A percentile compares a stretch with the other conserved stretches of the same genome.
phyloP scores from a whole-genome alignment of 2,329 filamentous ascomycete genomes.

The Verruconis gallopava region DNA sequence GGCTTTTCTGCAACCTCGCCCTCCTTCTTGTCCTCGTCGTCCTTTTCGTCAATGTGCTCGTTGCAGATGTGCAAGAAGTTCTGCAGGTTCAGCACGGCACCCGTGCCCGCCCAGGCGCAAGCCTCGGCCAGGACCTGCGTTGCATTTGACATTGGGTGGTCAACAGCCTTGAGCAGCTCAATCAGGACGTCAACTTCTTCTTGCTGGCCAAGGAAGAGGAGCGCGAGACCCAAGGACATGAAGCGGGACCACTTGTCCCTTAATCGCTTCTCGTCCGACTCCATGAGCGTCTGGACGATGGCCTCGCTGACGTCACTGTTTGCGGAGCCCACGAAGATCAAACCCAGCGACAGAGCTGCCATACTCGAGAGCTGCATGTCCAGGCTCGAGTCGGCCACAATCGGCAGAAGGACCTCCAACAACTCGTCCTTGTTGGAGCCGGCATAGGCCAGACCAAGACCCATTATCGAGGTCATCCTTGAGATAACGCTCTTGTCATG shows the following conservation, averaged over 20 bases:
- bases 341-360: conserved; percentile 79
- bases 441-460: conserved; percentile 84
- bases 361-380: conserved; percentile 96
- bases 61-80: conserved; percentile 97
- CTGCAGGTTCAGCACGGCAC: conserved; percentile 92
- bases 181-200: conserved; percentile 98
- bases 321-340: conserved; percentile 87
- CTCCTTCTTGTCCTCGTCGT: conserved; percentile 25
- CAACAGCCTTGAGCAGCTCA: conserved; percentile 91
- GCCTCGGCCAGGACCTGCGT: conserved; percentile 89
- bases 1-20: conserved; percentile 37
- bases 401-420: conserved; percentile 72
- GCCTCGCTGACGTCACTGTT: conserved; percentile 84
- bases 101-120: conserved; percentile 95
- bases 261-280: conserved; percentile 82
- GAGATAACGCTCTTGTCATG: conserved; percentile 65
- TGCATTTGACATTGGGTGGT: conserved; percentile 94
- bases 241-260: conserved; percentile 99
- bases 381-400: conserved; percentile 69
- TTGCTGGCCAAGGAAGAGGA: conserved; percentile 91
- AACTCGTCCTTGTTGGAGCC: conserved; percentile 86
- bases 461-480: conserved; percentile 82
- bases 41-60: conserved; percentile 86
- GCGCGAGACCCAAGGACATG: conserved; percentile 81
- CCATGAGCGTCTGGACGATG: conserved; percentile 82